Conservation (phyloP, 2,329 filamentous ascomycete genomes). For the Chaetomium strumarium region DNA sequence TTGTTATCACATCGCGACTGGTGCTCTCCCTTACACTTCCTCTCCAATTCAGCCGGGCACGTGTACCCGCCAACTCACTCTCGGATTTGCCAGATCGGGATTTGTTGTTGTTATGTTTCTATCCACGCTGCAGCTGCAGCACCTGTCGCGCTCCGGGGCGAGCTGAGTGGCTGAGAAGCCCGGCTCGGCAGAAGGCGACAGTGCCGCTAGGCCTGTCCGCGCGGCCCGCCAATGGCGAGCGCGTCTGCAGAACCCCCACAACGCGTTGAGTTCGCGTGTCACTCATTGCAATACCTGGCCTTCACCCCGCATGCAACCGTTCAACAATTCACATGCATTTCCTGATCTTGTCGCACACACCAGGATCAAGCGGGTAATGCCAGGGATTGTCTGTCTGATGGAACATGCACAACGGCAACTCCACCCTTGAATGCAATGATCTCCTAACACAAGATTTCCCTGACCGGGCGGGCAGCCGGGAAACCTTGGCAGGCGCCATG, state of each 20-base stretch:
- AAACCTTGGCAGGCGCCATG: background rate
- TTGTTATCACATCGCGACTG: background rate
- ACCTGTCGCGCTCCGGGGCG: conserved; percentile 9
- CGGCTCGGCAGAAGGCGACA: background rate
- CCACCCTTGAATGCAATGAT: too few relatives aligned
- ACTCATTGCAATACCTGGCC: background rate
- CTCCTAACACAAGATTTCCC: background rate
- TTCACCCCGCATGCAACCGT: background rate
- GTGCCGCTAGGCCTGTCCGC: conserved; percentile 1
- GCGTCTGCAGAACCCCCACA: background rate
- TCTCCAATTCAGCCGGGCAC: conserved; percentile 3
- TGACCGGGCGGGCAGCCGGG: too few relatives aligned
- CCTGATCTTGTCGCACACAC: background rate
- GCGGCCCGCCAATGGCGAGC: conserved; percentile 3
- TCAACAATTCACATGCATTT: background rate
- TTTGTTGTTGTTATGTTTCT: conserved; percentile 25
- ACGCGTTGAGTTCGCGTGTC: conserved; percentile 4
- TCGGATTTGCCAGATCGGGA: conserved; percentile 14
- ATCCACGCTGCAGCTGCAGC: background rate
- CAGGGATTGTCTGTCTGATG: too few relatives aligned
- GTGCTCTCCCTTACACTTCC: background rate
- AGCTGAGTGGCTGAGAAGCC: conserved; percentile 18
- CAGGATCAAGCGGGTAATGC: background rate
- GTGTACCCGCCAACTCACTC: background rate
- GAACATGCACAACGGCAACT: too few relatives aligned